phyloP scores from a whole-genome alignment of 768 basidiomycete species.

The Lentinula sp. region DNA sequence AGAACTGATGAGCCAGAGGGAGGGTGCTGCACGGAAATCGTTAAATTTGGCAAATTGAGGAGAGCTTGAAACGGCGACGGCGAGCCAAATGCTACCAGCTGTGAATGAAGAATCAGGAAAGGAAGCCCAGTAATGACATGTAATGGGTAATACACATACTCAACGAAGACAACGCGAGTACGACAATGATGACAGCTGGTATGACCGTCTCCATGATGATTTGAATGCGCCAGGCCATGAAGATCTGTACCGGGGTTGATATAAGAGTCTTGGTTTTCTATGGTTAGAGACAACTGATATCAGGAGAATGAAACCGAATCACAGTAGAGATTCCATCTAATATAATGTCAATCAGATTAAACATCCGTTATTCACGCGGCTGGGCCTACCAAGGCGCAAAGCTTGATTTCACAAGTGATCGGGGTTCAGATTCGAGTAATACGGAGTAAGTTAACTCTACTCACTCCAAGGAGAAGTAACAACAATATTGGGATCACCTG shows the following conservation, averaged over 20 bases:
- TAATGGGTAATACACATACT: background rate
- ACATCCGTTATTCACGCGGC: background rate
- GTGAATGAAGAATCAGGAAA: background rate
- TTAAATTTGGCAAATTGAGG: constrained; percentile 2
- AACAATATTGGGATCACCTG: background rate
- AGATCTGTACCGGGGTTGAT: constrained; percentile 7
- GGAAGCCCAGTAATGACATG: background rate
- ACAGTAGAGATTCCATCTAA: constrained; percentile 3
- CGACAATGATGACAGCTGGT: background rate
- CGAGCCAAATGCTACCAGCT: constrained; percentile 3
- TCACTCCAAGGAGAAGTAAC: constrained; percentile 5
- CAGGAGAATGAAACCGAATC: background rate
- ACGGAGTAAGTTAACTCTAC: background rate
- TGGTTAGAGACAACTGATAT: background rate
- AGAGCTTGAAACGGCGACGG: background rate
- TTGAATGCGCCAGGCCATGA: constrained; percentile 5
- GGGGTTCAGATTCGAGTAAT: background rate
- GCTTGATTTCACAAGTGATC: background rate
- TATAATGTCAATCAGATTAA: background rate
- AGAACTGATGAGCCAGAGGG: constrained; percentile 5
- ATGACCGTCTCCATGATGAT: background rate
- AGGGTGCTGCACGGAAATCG: background rate
- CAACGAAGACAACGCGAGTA: constrained; percentile 1
- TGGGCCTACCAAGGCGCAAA: background rate
- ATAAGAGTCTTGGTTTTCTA: background rate